Percentiles rank a stretch among this genome's conserved stretches.
Conservation (phyloP, 108 stramenopile species). For the Tribonema minus region DNA sequence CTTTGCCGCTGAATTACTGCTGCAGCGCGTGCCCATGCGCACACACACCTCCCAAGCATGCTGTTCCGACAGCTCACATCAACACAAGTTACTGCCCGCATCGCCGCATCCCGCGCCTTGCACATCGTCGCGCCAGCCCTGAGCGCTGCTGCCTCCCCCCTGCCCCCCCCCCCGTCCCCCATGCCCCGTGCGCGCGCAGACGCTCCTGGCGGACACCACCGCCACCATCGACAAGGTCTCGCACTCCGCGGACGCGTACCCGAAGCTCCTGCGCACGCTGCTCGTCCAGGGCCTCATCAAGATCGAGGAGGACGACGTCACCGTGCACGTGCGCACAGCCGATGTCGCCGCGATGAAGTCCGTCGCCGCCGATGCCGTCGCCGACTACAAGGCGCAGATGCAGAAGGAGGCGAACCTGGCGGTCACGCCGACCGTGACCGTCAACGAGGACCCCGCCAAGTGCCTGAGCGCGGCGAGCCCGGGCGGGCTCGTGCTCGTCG, state of each 20-base stretch:
- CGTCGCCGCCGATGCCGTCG: constrained; percentile 71
- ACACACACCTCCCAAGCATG: no score
- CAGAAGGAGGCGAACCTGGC: constrained; percentile 77
- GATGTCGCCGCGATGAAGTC: constrained; percentile 74
- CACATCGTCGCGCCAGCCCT: no score
- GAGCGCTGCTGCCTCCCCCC: no score
- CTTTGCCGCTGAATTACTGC: no score
- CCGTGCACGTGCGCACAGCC: constrained; percentile 75
- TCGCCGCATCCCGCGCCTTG: no score
- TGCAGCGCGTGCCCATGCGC: no score
- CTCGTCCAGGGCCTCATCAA: constrained; percentile 98
- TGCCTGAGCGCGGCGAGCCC: constrained; percentile 60
- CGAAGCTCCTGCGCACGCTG: constrained; percentile 82
- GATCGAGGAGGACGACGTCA: constrained; percentile 91
- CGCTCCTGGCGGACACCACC: neutral
- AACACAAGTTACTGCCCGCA: no score
- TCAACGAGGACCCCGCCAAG: constrained; percentile 67
- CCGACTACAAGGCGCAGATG: constrained; percentile 88
- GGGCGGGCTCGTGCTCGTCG: constrained; percentile 84
- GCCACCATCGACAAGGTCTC: constrained; percentile 1
- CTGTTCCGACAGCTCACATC: no score
- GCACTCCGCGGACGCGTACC: constrained; percentile 69
- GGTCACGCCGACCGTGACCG: constrained; percentile 68
- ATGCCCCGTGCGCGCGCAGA: neutral
- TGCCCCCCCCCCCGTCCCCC: no score